Conservation (phyloP, 257 asterid genomes). For the Solanum lycopersicoides region DNA sequence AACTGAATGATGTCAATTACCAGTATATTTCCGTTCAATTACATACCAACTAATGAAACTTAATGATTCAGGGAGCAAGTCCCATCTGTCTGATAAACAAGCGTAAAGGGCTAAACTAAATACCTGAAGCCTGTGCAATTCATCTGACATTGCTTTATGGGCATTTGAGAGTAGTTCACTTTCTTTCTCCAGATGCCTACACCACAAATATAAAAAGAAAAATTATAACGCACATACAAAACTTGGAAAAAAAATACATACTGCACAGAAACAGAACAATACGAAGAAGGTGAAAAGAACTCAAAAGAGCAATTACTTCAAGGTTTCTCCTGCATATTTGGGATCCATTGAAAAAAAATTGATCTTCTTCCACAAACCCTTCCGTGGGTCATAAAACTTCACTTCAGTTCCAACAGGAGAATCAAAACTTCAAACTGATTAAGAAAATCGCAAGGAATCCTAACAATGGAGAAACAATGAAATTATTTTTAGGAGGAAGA, state of each 20-base stretch:
- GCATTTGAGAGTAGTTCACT: constrained; percentile 54
- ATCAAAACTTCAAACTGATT: neutral
- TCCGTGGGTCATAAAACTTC: neutral
- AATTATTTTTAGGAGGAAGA: neutral
- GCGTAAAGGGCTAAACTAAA: neutral
- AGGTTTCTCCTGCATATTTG: neutral
- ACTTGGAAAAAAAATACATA: neutral
- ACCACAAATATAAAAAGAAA: neutral
- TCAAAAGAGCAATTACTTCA: neutral
- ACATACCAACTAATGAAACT: no score
- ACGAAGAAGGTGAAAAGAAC: neutral
- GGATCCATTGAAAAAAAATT: neutral
- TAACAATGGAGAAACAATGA: neutral
- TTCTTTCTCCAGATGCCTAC: constrained; percentile 85
- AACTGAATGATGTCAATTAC: neutral
- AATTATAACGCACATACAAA: neutral
- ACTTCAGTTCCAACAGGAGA: neutral
- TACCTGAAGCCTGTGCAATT: constrained; percentile 77
- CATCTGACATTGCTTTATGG: constrained; percentile 58
- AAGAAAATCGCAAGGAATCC: neutral
- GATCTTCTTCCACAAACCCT: neutral
- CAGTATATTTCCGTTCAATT: no score
- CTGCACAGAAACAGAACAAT: neutral
- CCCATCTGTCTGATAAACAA: neutral
- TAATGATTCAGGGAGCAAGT: no score